Percentiles rank a stretch among this genome's conserved stretches.
Conservation (phyloP, 2,329 filamentous ascomycete species). For the Coleophoma eucalyptorum region DNA sequence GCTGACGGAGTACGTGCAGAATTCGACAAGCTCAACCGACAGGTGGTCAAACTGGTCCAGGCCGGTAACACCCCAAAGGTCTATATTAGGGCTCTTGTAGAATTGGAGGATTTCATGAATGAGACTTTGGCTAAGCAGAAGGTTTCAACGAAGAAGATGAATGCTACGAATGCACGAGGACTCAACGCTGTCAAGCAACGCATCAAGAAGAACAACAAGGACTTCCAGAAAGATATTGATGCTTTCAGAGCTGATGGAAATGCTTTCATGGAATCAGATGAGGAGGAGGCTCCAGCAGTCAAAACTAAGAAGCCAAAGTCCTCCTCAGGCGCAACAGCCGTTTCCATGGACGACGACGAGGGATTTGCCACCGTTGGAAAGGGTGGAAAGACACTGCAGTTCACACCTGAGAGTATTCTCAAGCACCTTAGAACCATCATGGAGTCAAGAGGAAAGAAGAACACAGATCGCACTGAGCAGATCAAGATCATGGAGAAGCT, state of each 20-base stretch:
- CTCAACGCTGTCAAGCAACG: constrained; percentile 97
- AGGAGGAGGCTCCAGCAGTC: constrained; percentile 57
- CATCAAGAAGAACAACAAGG: constrained; percentile 98
- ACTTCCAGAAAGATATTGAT: constrained; percentile 84
- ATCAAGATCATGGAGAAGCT: constrained; percentile 98
- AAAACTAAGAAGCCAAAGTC: constrained; percentile 50
- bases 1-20: constrained; percentile 48
- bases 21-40: constrained; percentile 90
- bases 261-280: constrained; percentile 80
- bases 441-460: constrained; percentile 97
- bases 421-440: constrained; percentile 93
- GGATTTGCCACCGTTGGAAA: constrained; percentile 88
- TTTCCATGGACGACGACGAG: constrained; percentile 64
- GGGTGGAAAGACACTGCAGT: constrained; percentile 83
- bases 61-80: constrained; percentile 79
- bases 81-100: constrained; percentile 89
- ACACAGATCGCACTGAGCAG: constrained; percentile 91
- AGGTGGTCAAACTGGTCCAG: constrained; percentile 74
- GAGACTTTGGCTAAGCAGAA: constrained; percentile 95
- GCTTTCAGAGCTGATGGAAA: constrained; percentile 83
- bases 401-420: constrained; percentile 96
- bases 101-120: constrained; percentile 91
- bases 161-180: constrained; percentile 87
- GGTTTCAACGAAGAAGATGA: constrained; percentile 97
- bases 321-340: constrained; percentile 45